phyloP scores from a whole-genome alignment of 2,329 filamentous ascomycete species.

The Aureobasidium sp. region DNA sequence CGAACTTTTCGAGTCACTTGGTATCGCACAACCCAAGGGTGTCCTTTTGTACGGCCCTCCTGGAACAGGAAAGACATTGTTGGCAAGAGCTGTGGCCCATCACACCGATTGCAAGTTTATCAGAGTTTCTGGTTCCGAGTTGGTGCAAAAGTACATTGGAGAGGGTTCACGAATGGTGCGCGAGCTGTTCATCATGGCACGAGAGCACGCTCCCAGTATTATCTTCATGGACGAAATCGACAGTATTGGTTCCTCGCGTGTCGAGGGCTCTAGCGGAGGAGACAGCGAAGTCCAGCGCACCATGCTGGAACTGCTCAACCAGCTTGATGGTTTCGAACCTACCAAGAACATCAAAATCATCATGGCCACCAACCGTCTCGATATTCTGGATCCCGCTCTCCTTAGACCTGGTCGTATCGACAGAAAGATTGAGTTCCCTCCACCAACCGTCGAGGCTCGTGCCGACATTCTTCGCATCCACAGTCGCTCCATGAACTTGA shows the following conservation, averaged over 20 bases:
- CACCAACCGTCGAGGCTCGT: constrained; percentile 89
- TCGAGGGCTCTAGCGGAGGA: constrained; percentile 89
- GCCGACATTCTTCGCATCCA: constrained; percentile 98
- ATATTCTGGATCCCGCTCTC: constrained; percentile 92
- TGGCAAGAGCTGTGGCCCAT: constrained; percentile 92
- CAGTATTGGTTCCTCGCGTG: constrained; percentile 93
- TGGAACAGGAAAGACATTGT: constrained; percentile 91
- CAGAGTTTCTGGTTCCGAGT: constrained; percentile 86
- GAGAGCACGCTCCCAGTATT: constrained; percentile 95
- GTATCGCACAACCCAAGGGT: constrained; percentile 96
- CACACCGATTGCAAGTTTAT: constrained; percentile 99
- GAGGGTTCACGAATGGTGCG: constrained; percentile 98
- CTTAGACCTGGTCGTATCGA: constrained; percentile 96
- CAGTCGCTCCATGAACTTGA: constrained; percentile 97
- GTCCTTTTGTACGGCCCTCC: constrained; percentile 94
- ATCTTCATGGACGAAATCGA: constrained; percentile 99
- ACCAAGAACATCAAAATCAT: constrained; percentile 99
- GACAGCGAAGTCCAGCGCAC: constrained; percentile 98
- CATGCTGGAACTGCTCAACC: constrained; percentile 96
- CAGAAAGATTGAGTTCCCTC: constrained; percentile 97
- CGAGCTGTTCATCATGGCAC: constrained; percentile 97
- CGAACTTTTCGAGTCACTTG: constrained; percentile 97
- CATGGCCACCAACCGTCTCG: constrained; percentile 97
- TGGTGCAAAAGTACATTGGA: constrained; percentile 99
- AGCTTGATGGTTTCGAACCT: constrained; percentile 96